phyloP scores from a whole-genome alignment of 2,329 filamentous ascomycete species.

The Drechslerella dactyloides region DNA sequence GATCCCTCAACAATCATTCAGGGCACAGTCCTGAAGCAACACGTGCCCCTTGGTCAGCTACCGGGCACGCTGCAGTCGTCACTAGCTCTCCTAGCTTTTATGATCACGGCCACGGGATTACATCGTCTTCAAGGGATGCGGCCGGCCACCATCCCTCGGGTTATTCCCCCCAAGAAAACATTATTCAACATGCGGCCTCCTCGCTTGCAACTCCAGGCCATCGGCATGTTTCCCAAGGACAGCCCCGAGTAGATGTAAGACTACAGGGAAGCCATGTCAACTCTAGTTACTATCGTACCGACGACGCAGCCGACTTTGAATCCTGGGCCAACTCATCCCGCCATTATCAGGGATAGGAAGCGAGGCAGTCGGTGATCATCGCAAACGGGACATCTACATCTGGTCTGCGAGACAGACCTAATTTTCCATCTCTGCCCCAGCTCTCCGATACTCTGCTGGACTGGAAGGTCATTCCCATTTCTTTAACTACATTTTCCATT shows the following conservation, averaged over 20 bases:
- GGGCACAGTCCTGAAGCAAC: background rate
- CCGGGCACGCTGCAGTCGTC: background rate
- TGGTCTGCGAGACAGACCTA: too few species aligned
- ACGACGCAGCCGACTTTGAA: background rate
- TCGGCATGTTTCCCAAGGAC: conserved; percentile 17
- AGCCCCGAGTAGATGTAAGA: background rate
- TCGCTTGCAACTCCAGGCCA: conserved; percentile 7
- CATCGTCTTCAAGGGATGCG: background rate
- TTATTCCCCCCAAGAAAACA: too few species aligned
- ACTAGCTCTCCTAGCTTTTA: background rate
- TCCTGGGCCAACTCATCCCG: too few species aligned
- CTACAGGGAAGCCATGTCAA: background rate
- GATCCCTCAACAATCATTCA: background rate
- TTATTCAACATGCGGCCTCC: conserved; percentile 15
- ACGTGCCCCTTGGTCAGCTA: background rate
- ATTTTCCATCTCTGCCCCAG: too few species aligned
- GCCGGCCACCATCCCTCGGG: background rate
- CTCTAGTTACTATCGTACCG: background rate
- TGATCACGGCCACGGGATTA: background rate
- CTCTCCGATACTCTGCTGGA: too few species aligned
- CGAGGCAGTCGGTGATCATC: too few species aligned
- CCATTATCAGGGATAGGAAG: too few species aligned
- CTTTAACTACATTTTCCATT: too few species aligned
- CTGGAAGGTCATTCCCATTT: too few species aligned
- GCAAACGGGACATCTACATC: too few species aligned